Evolutionary conservation across 441 rosid species (phyloP), one percentile per base, ranked within the genome.

Genomic region (Pelargonium myrrhifolium): DNA sequence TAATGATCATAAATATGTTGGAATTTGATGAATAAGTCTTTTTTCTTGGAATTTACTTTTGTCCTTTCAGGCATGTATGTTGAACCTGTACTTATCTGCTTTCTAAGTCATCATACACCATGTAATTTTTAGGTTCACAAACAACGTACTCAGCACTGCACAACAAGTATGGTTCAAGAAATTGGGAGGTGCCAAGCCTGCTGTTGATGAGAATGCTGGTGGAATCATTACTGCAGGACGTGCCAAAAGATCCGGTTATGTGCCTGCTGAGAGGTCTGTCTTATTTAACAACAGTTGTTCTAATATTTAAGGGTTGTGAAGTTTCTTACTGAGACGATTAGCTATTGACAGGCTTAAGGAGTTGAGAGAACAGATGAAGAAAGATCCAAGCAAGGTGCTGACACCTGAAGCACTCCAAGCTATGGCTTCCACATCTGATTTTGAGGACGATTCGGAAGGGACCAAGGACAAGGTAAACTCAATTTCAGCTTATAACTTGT

Each of bases 121-220:
- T 39, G 43, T 75, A 69, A 68, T 68, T 65, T 81, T 65, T 78
- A 93, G 97, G 97, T 90, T 93, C 76, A 85, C 93, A 65, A 93
- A 93, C 77, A 93, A 93, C 40, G 83, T 93, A 40, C 93, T 93
- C 56, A 93, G 99, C 77, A 93, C 99, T 0, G 93, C 93, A 12
- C 99, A 93, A 74, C 99, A 93, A 77, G 87, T 93, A 49, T 93
- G 95, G 95, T 83, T 93, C 51, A 92, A 92, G 72, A 88, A 88
- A 80, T 76, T 87, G 74, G 99, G 99, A 35, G 99, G 97, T 68
- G 99, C 97, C 70, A 83, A 84, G 74, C 89, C 97, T 62, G 89
- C 75, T 18, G 86, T 89, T 72, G 77, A 72, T 79, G 93, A 88
- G 76, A 86, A 88, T 70, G 90, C 96, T 15, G 81, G 83, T 76